Conservation (phyloP, 2,329 filamentous ascomycete species). For the Chrysoporthe puriensis region DNA sequence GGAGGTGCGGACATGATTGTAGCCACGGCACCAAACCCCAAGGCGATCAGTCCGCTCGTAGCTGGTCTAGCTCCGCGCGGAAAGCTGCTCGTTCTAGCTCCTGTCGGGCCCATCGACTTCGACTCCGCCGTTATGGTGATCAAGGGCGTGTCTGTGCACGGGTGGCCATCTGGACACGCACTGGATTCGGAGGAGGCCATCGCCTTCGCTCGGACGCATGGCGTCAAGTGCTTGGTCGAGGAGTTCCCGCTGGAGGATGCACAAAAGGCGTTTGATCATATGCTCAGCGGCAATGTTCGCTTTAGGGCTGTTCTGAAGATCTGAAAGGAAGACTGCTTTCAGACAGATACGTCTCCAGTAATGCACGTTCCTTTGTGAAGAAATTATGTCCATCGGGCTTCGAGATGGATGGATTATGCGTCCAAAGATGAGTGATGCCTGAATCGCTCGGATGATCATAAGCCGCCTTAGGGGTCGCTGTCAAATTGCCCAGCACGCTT, state of each 20-base stretch:
- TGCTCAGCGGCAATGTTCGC: constrained; percentile 25
- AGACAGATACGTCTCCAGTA: not conserved
- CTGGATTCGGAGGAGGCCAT: constrained; percentile 67
- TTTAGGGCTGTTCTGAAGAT: constrained; percentile 28
- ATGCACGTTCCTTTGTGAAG: not conserved
- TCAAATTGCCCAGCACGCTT: constrained; percentile 29
- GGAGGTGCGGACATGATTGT: constrained; percentile 65
- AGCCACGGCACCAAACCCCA: constrained; percentile 64
- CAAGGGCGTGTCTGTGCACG: constrained; percentile 63
- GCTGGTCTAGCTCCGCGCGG: constrained; percentile 56
- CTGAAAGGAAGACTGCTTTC: not conserved
- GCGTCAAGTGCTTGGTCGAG: constrained; percentile 66
- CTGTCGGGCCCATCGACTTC: constrained; percentile 49
- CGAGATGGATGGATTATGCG: not conserved
- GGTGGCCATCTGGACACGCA: constrained; percentile 64
- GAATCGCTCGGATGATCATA: not conserved
- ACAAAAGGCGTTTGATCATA: constrained; percentile 42
- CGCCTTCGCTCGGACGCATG: constrained; percentile 62
- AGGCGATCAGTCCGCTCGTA: constrained; percentile 56
- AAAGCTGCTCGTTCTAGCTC: constrained; percentile 60
- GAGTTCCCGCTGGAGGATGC: constrained; percentile 60
- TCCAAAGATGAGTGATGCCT: not conserved
- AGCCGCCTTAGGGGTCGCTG: constrained; percentile 13
- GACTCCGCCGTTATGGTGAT: constrained; percentile 45
- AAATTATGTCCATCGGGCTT: not conserved